Percentiles rank a stretch among this genome's conserved stretches.
These are phyloP conservation scores for Lablab purpureus DNA, from an alignment of 306 rosid genomes.

Conservation along the genomic window DNA sequence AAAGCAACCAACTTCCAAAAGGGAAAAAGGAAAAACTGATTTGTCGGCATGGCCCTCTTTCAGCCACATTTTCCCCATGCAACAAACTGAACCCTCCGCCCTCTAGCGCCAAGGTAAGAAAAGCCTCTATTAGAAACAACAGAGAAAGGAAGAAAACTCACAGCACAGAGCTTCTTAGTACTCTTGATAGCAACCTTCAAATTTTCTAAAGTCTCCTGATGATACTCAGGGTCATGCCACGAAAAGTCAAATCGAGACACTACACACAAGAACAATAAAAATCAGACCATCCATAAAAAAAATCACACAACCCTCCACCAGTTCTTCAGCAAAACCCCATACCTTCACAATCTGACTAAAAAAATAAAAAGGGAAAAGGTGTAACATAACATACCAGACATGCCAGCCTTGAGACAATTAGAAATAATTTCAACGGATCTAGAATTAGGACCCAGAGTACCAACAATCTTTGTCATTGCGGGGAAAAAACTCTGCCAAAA, in stretches of 20 bases:
- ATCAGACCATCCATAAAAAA: conserved; percentile 32
- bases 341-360: not conserved
- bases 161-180: conserved; percentile 97
- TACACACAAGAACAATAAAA: conserved; percentile 45
- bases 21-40: not conserved
- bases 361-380: not conserved
- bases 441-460: conserved; percentile 94
- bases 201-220: conserved; percentile 92
- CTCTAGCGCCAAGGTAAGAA: not conserved
- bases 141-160: conserved; percentile 53
- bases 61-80: not conserved
- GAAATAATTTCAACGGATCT: conserved; percentile 81
- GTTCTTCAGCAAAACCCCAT: not conserved
- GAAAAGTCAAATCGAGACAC: conserved; percentile 98
- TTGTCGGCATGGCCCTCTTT: not conserved
- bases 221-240: conserved; percentile 79
- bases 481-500: conserved; percentile 78
- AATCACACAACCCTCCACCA: not conserved
- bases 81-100: not conserved
- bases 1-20: not conserved
- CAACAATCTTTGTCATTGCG: conserved; percentile 97
- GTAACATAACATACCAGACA: conserved; percentile 78
- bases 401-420: conserved; percentile 89
- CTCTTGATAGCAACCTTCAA: conserved; percentile 81
- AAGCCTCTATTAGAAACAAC: not conserved